Evolutionary conservation across 108 stramenopile species (phyloP).

Genomic region (Nannochloropsis gaditana): DNA sequence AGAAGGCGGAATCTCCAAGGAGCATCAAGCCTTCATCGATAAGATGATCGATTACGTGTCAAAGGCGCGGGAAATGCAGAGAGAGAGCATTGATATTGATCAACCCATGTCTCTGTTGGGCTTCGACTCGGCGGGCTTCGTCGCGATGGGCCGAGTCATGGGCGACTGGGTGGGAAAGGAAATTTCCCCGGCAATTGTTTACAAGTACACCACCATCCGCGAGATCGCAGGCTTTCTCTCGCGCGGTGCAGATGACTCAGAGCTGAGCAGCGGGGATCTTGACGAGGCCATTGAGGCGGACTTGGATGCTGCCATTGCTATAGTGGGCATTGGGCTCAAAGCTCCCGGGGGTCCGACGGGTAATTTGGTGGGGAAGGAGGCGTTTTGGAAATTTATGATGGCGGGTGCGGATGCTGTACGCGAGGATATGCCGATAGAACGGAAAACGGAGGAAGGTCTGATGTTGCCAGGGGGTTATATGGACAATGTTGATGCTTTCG

Average conservation of each 20-base stretch:
- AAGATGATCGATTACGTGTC: neutral
- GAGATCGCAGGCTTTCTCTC: neutral
- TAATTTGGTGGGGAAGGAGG: neutral
- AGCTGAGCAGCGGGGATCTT: neutral
- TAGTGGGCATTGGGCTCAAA: neutral
- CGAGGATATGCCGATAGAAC: neutral
- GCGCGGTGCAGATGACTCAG: neutral
- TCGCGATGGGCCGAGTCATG: neutral
- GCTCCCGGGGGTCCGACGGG: neutral
- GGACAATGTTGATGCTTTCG: neutral
- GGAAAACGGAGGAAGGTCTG: neutral
- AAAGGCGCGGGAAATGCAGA: neutral
- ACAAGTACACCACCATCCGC: neutral
- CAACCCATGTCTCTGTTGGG: neutral
- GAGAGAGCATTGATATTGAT: neutral
- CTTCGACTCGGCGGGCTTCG: neutral
- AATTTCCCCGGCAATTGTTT: neutral
- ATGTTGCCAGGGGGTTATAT: conserved; percentile 8
- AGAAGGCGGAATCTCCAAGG: neutral
- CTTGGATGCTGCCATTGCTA: neutral
- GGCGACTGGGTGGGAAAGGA: conserved; percentile 7
- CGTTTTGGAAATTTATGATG: neutral
- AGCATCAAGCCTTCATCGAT: neutral
- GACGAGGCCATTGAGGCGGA: neutral
- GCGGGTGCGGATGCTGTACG: conserved; percentile 9